Evolutionary conservation across 2,329 filamentous ascomycete genomes (phyloP).

Genomic region (Tolypocladium nubicola): DNA sequence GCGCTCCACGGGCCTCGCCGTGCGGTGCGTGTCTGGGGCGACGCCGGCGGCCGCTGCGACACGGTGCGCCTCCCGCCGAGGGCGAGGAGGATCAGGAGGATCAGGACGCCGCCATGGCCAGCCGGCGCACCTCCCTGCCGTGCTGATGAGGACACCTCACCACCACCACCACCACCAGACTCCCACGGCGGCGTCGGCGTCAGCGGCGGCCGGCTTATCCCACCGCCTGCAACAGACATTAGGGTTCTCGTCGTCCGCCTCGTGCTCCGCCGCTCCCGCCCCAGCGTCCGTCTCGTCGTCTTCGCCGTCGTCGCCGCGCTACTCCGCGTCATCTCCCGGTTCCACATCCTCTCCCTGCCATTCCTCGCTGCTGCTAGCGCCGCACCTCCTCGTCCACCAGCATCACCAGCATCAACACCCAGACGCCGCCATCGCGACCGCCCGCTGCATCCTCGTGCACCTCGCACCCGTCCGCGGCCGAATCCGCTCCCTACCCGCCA

Average conservation of each 20-base stretch:
- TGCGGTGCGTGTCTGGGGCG: slow-evolving; percentile 4
- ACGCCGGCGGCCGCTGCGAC: neutral
- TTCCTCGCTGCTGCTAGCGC: slow-evolving; percentile 1
- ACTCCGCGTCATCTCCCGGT: slow-evolving; percentile 1
- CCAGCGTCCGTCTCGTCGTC: neutral
- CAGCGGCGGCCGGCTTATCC: slow-evolving; percentile 1
- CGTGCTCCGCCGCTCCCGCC: neutral
- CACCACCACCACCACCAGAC: neutral
- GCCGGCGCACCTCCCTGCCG: neutral
- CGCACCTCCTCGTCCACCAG: neutral
- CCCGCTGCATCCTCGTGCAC: slow-evolving; percentile 8
- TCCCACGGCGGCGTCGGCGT: neutral
- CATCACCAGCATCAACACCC: neutral
- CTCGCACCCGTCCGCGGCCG: slow-evolving; percentile 10
- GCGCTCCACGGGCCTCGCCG: slow-evolving; percentile 18
- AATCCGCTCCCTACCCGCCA: slow-evolving; percentile 10
- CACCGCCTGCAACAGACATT: slow-evolving; percentile 1
- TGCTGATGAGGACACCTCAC: neutral
- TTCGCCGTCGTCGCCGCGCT: neutral
- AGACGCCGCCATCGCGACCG: slow-evolving; percentile 2
- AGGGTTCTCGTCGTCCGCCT: neutral
- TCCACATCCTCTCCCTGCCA: slow-evolving; percentile 2
- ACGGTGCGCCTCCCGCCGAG: neutral
- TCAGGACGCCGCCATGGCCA: neutral
- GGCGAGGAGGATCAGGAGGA: neutral